Evolutionary conservation across 1,139 yeast species (phyloP).

Genomic region (Pichia sp.): DNA sequence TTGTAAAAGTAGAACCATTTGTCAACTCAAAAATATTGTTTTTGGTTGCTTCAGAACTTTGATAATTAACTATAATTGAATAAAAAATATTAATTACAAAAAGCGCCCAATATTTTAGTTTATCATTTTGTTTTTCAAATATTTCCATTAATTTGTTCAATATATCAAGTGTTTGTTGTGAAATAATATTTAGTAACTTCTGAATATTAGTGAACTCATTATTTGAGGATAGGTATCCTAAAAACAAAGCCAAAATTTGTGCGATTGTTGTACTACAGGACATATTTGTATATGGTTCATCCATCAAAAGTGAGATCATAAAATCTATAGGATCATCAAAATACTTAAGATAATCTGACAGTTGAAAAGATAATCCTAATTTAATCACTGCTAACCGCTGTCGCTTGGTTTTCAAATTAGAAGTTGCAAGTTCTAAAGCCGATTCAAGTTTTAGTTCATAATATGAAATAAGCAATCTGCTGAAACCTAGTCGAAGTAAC

Average conservation of each 20-base stretch:
- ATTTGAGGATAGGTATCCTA: constrained; percentile 12
- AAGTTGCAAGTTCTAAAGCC: too few relatives aligned
- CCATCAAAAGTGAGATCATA: constrained; percentile 7
- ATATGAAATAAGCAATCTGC: constrained; percentile 30
- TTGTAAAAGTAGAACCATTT: constrained; percentile 15
- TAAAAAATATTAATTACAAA: constrained; percentile 11
- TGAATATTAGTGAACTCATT: not conserved
- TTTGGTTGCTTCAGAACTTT: not conserved
- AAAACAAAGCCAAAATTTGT: constrained; percentile 13
- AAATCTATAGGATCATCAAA: constrained; percentile 10
- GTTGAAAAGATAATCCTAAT: not conserved
- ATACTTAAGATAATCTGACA: constrained; percentile 7
- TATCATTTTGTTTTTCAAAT: constrained; percentile 19
- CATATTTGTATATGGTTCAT: not conserved
- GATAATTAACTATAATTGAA: constrained; percentile 2
- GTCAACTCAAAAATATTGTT: not conserved
- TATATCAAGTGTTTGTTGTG: constrained; percentile 4
- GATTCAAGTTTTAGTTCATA: constrained; percentile 20
- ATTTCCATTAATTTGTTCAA: constrained; percentile 13
- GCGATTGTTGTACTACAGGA: not conserved
- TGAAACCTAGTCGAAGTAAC: constrained; percentile 33
- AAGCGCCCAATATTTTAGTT: constrained; percentile 18
- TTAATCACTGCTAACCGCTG: constrained; percentile 1
- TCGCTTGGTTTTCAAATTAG: not conserved
- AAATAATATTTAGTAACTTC: not conserved